Evolutionary conservation across 768 basidiomycete species (phyloP), one percentile per base, ranked within the genome.

Genomic region (Termitomyces sp.): DNA sequence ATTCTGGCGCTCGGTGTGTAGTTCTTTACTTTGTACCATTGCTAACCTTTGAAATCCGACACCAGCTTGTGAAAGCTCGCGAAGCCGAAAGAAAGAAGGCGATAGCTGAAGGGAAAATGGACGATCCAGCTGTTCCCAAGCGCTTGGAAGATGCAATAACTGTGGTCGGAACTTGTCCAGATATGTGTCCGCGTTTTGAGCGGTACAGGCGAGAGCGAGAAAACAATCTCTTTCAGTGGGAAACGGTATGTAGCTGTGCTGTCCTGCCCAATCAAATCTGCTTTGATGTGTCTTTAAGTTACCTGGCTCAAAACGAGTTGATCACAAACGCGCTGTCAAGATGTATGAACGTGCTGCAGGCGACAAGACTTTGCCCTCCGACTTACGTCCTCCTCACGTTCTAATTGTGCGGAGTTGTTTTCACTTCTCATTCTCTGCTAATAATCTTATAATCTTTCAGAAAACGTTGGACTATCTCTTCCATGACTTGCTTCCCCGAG

Each of bases 181-280:
- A 91, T 59, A 97, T 98, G 94, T 98, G 95, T 68, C 94, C 95
- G 3, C 84, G 89, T 43, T 97, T 92, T 66, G 96, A 98, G 71
- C 81, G 91, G 28, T 94, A 96, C 69, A 81, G 93, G 62, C 81
- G 96, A 38, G 93, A 98, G 69, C 81, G 87, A 60, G 91, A 94
- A 69, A 90, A 91, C 69, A 91, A 93, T 63, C 78, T 98, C 1
- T 88, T 90, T 60, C 82, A 86, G 64, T 89, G 87, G 82, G 94
- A 97, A 76, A 84, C 80, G 61, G 92, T 95, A 73, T 61, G 89
- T 78, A 76, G 81, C 64, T 61, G 78, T 73, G 47, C 33, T 57
- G 58, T 59, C 18, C 20, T 54, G 33, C 53, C 52, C 56, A 71
- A 62, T 57, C 63, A 72, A 72, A 71, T 70, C 68, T 71, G 66